These are phyloP conservation scores for Capsella bursapastoris DNA, from an alignment of 345 rosid genomes.

Conservation along the genomic window DNA sequence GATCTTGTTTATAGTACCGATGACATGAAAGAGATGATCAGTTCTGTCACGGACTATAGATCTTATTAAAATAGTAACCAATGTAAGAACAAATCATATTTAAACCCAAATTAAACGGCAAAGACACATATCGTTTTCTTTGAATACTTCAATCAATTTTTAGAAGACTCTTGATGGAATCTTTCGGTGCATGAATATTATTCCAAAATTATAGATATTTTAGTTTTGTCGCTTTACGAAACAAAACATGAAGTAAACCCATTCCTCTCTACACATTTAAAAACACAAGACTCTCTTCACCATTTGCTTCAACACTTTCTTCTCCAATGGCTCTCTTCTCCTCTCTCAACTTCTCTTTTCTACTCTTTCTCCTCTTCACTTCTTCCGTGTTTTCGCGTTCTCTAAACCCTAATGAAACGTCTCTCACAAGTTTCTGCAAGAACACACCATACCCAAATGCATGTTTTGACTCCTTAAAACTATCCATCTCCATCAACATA, in stretches of 20 bases:
- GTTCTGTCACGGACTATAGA: conserved; percentile 9
- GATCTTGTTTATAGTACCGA: not conserved
- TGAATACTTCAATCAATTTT: not conserved
- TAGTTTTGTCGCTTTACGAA: not conserved
- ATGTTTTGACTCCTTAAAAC: conserved; percentile 65
- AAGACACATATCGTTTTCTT: conserved; percentile 2
- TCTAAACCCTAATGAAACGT: conserved; percentile 41
- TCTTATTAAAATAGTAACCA: not conserved
- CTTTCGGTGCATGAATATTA: not conserved
- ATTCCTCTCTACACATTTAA: conserved; percentile 3
- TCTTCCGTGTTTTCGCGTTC: conserved; percentile 36
- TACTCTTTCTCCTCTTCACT: conserved; percentile 49
- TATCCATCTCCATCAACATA: conserved; percentile 75
- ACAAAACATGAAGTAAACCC: not conserved
- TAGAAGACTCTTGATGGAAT: not conserved
- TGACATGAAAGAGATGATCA: not conserved
- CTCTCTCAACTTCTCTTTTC: conserved; percentile 24
- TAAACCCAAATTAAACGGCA: not conserved
- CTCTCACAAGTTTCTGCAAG: conserved; percentile 57
- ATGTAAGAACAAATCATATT: not conserved
- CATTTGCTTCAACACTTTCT: conserved; percentile 22
- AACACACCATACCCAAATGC: conserved; percentile 71
- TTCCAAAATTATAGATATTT: not conserved
- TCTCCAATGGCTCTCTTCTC: conserved; percentile 55
- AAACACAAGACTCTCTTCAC: conserved; percentile 20